Conservation (phyloP, 768 basidiomycete species). For the Basidioascus undulatus region DNA sequence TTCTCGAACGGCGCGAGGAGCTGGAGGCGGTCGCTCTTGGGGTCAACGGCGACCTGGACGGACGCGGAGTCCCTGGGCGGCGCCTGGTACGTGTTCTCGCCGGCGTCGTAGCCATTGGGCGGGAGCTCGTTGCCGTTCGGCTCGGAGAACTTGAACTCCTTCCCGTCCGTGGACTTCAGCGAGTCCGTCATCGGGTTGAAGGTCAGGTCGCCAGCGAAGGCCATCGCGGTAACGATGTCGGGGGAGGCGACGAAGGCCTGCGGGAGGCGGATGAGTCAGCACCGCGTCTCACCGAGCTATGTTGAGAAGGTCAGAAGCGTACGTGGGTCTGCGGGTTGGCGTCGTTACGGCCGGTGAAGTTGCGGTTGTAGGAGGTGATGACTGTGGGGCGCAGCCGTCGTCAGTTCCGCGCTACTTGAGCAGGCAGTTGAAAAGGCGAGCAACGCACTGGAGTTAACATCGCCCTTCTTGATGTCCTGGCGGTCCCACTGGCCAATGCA, state of each 20-base stretch:
- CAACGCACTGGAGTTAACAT: constrained; percentile 70
- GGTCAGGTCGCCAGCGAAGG: constrained; percentile 74
- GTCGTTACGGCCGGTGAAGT: constrained; percentile 99
- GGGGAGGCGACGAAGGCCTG: constrained; percentile 86
- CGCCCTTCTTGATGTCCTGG: constrained; percentile 87
- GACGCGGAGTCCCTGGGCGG: constrained; percentile 63
- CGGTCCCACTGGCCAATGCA: constrained; percentile 99
- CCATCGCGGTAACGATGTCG: constrained; percentile 87
- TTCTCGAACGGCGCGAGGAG: constrained; percentile 65
- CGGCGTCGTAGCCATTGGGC: constrained; percentile 83
- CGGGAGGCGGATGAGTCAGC: background rate
- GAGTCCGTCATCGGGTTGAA: constrained; percentile 93
- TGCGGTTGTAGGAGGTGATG: constrained; percentile 99
- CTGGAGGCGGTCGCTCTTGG: constrained; percentile 72
- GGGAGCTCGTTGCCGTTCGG: constrained; percentile 83
- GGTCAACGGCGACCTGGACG: constrained; percentile 66
- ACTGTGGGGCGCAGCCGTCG: constrained; percentile 24
- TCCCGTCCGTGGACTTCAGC: constrained; percentile 71
- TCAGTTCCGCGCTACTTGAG: background rate
- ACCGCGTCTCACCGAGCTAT: too few relatives aligned
- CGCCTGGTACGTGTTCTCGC: constrained; percentile 88
- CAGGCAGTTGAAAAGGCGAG: background rate
- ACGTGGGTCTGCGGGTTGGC: constrained; percentile 95
- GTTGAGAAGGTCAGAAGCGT: too few relatives aligned
- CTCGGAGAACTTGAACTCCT: constrained; percentile 87